Conservation (phyloP, 495 filamentous ascomycete species). For the Amniculicola lignicola region DNA sequence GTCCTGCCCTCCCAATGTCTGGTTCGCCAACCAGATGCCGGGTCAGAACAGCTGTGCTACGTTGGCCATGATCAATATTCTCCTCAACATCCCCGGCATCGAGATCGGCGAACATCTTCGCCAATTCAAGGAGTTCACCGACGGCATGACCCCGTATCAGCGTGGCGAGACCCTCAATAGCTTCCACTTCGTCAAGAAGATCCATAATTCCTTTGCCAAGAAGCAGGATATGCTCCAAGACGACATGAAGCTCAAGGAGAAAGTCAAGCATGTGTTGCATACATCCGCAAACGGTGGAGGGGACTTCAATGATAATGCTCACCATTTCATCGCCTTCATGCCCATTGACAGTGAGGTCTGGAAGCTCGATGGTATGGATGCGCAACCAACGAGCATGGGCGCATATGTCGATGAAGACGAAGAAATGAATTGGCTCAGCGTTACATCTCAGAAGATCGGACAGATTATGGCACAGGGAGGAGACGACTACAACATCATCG, state of each 20-base stretch:
- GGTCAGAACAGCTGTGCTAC: constrained; percentile 82
- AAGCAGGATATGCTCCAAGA: constrained; percentile 72
- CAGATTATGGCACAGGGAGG: constrained; percentile 31
- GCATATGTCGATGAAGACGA: constrained; percentile 31
- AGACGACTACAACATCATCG: constrained; percentile 56
- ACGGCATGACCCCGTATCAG: constrained; percentile 62
- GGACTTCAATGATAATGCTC: constrained; percentile 52
- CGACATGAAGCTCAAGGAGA: constrained; percentile 55
- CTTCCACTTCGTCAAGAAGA: constrained; percentile 70
- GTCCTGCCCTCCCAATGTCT: constrained; percentile 65
- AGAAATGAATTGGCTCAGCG: constrained; percentile 48
- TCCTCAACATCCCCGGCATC: constrained; percentile 68
- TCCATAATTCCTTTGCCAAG: constrained; percentile 87
- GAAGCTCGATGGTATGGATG: constrained; percentile 85
- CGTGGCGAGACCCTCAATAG: constrained; percentile 71
- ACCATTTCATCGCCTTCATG: constrained; percentile 89
- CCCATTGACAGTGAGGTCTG: constrained; percentile 72
- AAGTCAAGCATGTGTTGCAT: constrained; percentile 30
- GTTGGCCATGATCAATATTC: constrained; percentile 82
- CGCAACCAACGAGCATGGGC: constrained; percentile 70
- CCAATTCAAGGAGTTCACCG: constrained; percentile 69
- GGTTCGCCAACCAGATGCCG: constrained; percentile 92
- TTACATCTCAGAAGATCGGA: constrained; percentile 44
- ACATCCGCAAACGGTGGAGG: not conserved
- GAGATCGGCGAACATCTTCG: constrained; percentile 64